A percentile compares a stretch with the other conserved stretches of the same genome.
Conservation (phyloP, 257 asterid species). For the Lavandula angustifolia region DNA sequence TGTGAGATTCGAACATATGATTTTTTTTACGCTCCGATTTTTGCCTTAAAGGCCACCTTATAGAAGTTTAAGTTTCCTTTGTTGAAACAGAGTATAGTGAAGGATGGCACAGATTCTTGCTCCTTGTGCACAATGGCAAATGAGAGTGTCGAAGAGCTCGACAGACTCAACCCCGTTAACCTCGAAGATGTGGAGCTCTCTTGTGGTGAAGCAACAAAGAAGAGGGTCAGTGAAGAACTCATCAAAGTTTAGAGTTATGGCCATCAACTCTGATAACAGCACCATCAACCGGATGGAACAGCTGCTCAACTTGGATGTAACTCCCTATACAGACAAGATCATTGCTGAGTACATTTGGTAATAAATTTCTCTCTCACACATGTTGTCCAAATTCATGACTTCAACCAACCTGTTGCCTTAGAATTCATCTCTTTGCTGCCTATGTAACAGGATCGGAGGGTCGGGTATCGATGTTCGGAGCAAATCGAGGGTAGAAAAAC, state of each 20-base stretch:
- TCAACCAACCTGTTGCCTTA: not conserved
- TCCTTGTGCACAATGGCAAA: conserved; percentile 91
- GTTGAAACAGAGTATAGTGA: not conserved
- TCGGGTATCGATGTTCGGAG: conserved; percentile 85
- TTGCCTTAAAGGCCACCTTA: not conserved
- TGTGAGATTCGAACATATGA: too few species aligned
- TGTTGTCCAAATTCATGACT: not conserved
- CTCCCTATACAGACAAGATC: conserved; percentile 78
- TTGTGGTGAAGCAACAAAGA: conserved; percentile 65
- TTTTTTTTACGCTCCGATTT: not conserved
- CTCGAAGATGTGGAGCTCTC: conserved; percentile 69
- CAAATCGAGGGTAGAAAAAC: conserved; percentile 70
- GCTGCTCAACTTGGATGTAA: conserved; percentile 72
- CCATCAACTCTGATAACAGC: conserved; percentile 56
- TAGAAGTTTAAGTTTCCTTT: not conserved
- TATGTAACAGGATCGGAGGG: conserved; percentile 79
- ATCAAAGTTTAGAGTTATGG: conserved; percentile 60
- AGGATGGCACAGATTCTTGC: conserved; percentile 91
- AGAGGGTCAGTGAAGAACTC: conserved; percentile 53
- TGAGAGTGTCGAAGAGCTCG: conserved; percentile 62
- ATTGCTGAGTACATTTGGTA: conserved; percentile 94
- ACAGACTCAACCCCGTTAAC: conserved; percentile 54
- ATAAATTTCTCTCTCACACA: conserved; percentile 8
- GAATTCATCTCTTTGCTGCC: not conserved
- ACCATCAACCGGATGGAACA: conserved; percentile 81